phyloP scores from a whole-genome alignment of 1,139 yeast genomes.

The Pichia sp. region DNA sequence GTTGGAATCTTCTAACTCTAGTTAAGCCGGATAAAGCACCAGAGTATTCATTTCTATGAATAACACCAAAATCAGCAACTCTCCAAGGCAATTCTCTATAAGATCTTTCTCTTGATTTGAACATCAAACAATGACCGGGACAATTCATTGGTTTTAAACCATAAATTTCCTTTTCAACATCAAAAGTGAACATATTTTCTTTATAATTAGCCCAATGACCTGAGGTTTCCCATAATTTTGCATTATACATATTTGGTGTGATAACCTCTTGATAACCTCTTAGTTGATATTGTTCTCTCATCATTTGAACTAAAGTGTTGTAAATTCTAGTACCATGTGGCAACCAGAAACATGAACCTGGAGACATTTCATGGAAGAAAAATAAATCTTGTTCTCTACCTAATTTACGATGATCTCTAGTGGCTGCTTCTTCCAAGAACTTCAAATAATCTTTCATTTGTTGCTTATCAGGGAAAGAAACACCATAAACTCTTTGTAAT shows the following conservation, averaged over 20 bases:
- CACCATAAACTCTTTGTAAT: conserved; percentile 95
- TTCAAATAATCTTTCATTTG: conserved; percentile 92
- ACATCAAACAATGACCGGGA: conserved; percentile 94
- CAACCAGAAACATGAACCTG: conserved; percentile 96
- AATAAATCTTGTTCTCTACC: conserved; percentile 96
- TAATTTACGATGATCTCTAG: conserved; percentile 94
- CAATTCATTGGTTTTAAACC: conserved; percentile 98
- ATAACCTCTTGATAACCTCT: conserved; percentile 97
- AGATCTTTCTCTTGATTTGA: conserved; percentile 74
- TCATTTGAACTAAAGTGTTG: conserved; percentile 69
- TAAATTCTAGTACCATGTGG: conserved; percentile 98
- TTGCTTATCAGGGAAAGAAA: conserved; percentile 98
- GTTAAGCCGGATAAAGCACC: conserved; percentile 95
- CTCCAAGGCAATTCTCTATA: conserved; percentile 87
- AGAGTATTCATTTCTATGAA: conserved; percentile 92
- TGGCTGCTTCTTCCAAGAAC: conserved; percentile 93
- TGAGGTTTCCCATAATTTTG: conserved; percentile 94
- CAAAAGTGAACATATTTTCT: conserved; percentile 95
- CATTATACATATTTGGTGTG: conserved; percentile 95
- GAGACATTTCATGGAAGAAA: conserved; percentile 92
- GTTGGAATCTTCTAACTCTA: conserved; percentile 94
- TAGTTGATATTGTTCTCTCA: conserved; percentile 76
- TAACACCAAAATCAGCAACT: conserved; percentile 85
- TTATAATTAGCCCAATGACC: conserved; percentile 98
- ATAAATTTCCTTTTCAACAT: conserved; percentile 84